Base-by-base conservation (phyloP, 768 basidiomycete species). In the Crepidotus variabilis region DNA sequence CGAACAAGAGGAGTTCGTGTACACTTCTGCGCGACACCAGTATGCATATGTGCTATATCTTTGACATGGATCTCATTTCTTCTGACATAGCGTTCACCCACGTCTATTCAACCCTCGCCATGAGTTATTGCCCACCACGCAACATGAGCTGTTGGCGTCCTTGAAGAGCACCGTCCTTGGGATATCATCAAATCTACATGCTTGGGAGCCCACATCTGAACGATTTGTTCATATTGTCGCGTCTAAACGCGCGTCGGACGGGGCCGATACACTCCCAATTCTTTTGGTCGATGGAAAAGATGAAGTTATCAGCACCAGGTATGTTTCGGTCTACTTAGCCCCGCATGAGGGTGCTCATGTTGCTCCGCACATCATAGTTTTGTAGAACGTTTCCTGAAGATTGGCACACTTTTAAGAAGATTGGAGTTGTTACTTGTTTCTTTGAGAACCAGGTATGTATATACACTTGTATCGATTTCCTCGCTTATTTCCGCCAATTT, bases 381-480 rank as follows among this genome's bases (percentile, higher is more conserved):
- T 6, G 67, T 84, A 21, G 69, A 73, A 35, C 78, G 86, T 6
- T 92, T 92, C 67, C 58, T 90, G 28, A 77, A 73, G 6, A 84
- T 93, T 49, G 91, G 91, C 6, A 83, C 83, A 0, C 67, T 85
- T 2, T 65, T 88, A 36, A 82, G 90, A 47, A 80, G 91, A 20
- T 64, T 92, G 6, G 90, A 93, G 51, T 68, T 70, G 2, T 65
- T 89, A 2, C 60, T 85, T 2, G 67, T 69, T 14, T 59, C 62
- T 7, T 65, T 87, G n/a, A 78, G 82, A 47, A 57, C 62, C 35
- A 81, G 78, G 89, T 89, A 55, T 50, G 69, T 56, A 34, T 28
- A 28, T 28, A 16, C 10, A 18, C 34, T 39, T 49, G 23, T 24
- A 47, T 20, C 9, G 16, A 45, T 20, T 52, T n/a, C 13, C 13